These are phyloP conservation scores for Rhynchospora tenuis DNA, from an alignment of 176 grass and related monocot genomes.

Conservation along the genomic window DNA sequence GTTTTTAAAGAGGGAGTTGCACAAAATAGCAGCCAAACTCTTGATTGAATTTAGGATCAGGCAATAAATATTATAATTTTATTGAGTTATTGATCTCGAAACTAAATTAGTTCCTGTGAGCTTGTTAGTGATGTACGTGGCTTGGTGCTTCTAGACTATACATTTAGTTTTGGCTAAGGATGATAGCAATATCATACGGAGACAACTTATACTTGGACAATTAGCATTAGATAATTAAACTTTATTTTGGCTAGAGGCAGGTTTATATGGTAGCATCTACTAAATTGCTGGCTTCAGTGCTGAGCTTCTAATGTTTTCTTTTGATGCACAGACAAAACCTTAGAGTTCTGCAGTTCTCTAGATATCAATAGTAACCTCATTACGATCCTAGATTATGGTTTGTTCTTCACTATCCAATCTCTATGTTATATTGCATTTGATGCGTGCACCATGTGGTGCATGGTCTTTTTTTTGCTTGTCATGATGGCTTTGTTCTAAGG, in stretches of 20 bases:
- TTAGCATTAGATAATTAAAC: not conserved
- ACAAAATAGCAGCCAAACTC: not conserved
- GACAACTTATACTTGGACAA: not conserved
- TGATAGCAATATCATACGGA: not conserved
- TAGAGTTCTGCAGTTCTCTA: not conserved
- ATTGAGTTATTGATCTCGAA: not conserved
- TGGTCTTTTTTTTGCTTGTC: not conserved
- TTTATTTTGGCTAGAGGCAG: too few relatives aligned
- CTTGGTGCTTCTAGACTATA: not conserved
- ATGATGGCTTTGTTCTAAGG: not conserved
- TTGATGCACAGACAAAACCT: not conserved
- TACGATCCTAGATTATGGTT: not conserved
- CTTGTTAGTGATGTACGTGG: not conserved
- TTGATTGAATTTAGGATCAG: not conserved
- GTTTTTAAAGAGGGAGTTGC: not conserved
- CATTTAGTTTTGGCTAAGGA: not conserved
- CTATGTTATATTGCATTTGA: not conserved
- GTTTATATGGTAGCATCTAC: not conserved
- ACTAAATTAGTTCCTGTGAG: not conserved
- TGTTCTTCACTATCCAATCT: not conserved
- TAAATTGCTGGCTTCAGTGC: not conserved
- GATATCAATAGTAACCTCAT: not conserved
- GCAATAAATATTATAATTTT: not conserved
- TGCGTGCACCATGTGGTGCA: not conserved
- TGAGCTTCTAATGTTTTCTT: not conserved